Conservation (phyloP, 371 early-diverging fungal species). For the Lichtheimia corymbifera region DNA sequence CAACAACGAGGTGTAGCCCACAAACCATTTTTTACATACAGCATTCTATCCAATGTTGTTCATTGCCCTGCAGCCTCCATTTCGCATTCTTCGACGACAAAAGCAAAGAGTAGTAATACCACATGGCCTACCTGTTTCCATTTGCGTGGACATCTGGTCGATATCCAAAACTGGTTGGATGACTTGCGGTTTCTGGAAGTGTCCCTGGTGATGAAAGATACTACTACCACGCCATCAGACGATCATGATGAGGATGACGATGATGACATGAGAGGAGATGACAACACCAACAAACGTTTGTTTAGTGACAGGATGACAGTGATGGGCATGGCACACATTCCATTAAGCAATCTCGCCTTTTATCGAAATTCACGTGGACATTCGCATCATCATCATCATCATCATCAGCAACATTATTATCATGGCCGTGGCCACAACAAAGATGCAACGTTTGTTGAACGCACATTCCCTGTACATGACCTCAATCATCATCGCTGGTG, state of each 20-base stretch:
- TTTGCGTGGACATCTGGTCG: slow-evolving; percentile 37
- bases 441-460: slow-evolving; percentile 16
- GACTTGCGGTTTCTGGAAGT: slow-evolving; percentile 21
- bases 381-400: slow-evolving; percentile 1
- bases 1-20: slow-evolving; percentile 19
- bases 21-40: slow-evolving; percentile 35
- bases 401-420: slow-evolving; percentile 3
- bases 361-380: slow-evolving; percentile 4
- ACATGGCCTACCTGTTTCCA: slow-evolving; percentile 29
- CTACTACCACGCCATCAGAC: too few relatives aligned
- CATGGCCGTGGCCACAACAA: slow-evolving; percentile 1
- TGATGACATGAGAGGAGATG: slow-evolving; percentile 16
- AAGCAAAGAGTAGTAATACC: not conserved
- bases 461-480: slow-evolving; percentile 28
- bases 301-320: slow-evolving; percentile 27
- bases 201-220: slow-evolving; percentile 15
- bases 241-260: too few relatives aligned
- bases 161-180: slow-evolving; percentile 44
- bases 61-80: slow-evolving; percentile 37
- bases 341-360: slow-evolving; percentile 27
- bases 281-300: slow-evolving; percentile 2
- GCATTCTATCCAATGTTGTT: slow-evolving; percentile 31
- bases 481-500: slow-evolving; percentile 11
- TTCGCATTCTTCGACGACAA: slow-evolving; percentile 2
- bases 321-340: slow-evolving; percentile 28